Percentiles rank a stretch among this genome's conserved stretches.
Conservation (phyloP, 805 yeast species). For the Wickerhamomyces canadensis region DNA sequence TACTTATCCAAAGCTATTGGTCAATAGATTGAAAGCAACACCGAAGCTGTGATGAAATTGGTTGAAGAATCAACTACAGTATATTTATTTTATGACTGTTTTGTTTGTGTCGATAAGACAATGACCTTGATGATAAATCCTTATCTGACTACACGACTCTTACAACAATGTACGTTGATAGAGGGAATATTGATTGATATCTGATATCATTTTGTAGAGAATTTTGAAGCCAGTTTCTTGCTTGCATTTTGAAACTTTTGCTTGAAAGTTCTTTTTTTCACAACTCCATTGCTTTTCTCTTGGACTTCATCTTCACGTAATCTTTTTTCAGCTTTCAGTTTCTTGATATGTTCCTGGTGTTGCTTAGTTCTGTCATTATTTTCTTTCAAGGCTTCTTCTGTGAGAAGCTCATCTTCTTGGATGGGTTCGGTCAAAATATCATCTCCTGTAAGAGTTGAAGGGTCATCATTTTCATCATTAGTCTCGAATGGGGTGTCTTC, state of each 20-base stretch:
- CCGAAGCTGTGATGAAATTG: conserved; percentile 29
- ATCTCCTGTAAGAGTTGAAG: background rate
- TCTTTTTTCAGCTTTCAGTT: conserved; percentile 1
- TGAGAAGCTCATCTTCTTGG: conserved; percentile 4
- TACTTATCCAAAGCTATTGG: conserved; percentile 40
- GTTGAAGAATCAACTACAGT: background rate
- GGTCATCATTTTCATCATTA: conserved; percentile 2
- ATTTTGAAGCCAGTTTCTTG: conserved; percentile 6
- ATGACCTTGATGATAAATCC: too few species aligned
- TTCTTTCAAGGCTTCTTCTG: background rate
- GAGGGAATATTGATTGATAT: background rate
- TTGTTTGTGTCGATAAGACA: too few species aligned
- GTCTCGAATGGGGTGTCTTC: background rate
- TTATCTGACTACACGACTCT: too few species aligned
- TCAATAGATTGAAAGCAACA: conserved; percentile 25
- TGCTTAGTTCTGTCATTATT: background rate
- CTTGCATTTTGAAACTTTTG: conserved; percentile 8
- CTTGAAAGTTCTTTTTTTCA: background rate
- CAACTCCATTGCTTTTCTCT: background rate
- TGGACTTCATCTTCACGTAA: conserved; percentile 1
- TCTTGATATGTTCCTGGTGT: background rate
- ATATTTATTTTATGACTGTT: background rate
- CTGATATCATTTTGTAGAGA: background rate
- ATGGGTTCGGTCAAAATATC: conserved; percentile 2
- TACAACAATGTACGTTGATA: too few species aligned